A percentile compares a stretch with the other conserved stretches of the same genome.
Conservation (phyloP, 495 filamentous ascomycete genomes). For the Pyrenopolyporus hunteri region DNA sequence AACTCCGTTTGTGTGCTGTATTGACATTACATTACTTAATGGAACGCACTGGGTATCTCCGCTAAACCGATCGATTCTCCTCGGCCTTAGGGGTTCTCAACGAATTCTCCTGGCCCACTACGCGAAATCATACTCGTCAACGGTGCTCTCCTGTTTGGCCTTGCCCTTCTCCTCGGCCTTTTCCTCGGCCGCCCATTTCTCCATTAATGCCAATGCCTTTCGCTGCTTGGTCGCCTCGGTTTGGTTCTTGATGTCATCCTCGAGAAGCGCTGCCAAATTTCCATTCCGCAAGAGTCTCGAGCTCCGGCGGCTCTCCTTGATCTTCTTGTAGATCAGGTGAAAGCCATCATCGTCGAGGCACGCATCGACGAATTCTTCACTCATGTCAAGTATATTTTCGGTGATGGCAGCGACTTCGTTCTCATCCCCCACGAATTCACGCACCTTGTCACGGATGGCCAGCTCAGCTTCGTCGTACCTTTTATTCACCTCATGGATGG, state of each 20-base stretch:
- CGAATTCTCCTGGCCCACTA: too few relatives aligned
- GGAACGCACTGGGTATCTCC: too few relatives aligned
- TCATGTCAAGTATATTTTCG: background rate
- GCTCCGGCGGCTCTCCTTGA: slow-evolving; percentile 54
- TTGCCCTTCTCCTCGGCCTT: background rate
- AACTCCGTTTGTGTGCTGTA: too few relatives aligned
- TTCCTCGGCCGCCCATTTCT: slow-evolving; percentile 9
- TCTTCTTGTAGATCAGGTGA: slow-evolving; percentile 55
- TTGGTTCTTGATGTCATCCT: background rate
- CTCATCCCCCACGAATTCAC: background rate
- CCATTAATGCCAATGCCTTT: slow-evolving; percentile 1
- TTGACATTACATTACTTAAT: too few relatives aligned
- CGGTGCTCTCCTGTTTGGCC: background rate
- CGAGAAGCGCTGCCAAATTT: background rate
- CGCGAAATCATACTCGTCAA: too few relatives aligned
- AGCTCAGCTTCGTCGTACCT: background rate
- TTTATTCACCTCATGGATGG: background rate
- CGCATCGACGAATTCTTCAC: background rate
- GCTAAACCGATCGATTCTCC: too few relatives aligned
- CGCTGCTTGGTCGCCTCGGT: background rate
- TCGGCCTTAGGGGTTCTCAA: too few relatives aligned
- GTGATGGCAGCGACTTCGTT: background rate
- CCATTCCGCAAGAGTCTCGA: background rate
- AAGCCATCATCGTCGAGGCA: slow-evolving; percentile 46
- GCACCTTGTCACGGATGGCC: background rate